Base-by-base conservation (phyloP, 805 yeast genomes). In the Maudiozyma turicensis region DNA sequence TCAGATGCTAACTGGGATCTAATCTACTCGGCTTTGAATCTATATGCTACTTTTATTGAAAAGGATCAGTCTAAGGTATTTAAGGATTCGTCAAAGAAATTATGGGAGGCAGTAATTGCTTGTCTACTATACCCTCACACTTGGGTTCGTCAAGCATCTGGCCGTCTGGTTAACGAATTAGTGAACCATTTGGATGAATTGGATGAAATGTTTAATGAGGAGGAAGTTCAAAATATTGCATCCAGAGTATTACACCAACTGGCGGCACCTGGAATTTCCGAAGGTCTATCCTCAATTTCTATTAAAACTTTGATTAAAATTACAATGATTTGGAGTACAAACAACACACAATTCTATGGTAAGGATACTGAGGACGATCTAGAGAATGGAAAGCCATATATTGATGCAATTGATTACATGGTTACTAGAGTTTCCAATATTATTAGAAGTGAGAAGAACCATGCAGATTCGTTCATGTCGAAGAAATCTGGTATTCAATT, bases 81-180 rank as follows among this genome's bases (percentile, higher is more conserved):
- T 44, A 48, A 52, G 3, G 38, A 46, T 1, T 58, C 55, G 2
- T 72, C 69, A 56, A 71, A 66, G 43, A 15, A 29, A 0, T 57
- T 76, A 8, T 85, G 91, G 89, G 55, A 63, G 3, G 61, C 66
- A 14, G 65, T 84, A 3, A 70, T 78, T 28, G 75, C 73, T 3
- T 66, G 80, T 31, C 71, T 89, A 48, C 69, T 90, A 46, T 90
- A 78, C 62, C 97, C 97, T 2, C 97, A 90, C 65, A 74, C 93
- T 1, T 90, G 98, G 98, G 84, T 90, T 6, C 78, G 97, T 57
- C 71, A 84, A 50, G 68, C 76, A 5, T 71, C 95, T 1, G 68
- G 82, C 6, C 72, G 90, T 47, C 68, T 87, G 34, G 63, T 81
- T 39, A 81, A 83, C 1, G 58, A 66, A 1, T 60, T 84, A 45